phyloP scores from a whole-genome alignment of 441 rosid species.

The Breynia disticha region DNA sequence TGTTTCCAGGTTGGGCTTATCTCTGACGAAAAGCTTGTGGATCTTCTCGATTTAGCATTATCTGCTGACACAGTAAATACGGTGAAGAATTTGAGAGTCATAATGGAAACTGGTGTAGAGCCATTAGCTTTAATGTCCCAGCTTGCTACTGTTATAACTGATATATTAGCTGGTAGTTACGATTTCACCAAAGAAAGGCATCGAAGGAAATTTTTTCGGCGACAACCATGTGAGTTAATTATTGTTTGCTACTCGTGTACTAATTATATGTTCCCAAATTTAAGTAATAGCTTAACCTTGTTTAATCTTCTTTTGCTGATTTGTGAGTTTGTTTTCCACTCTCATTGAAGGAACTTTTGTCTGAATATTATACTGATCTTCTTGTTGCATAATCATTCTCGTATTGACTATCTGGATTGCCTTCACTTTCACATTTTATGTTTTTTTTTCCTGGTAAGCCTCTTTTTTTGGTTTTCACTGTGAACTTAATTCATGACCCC shows the following conservation, averaged over 20 bases:
- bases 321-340: no score
- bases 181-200: conserved; percentile 70
- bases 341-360: no score
- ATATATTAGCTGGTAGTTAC: conserved; percentile 87
- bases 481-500: no score
- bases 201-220: conserved; percentile 69
- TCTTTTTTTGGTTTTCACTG: no score
- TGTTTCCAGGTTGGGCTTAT: conserved; percentile 80
- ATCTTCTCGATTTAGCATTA: conserved; percentile 97
- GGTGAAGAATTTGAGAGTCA: conserved; percentile 78
- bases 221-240: conserved; percentile 65
- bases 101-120: conserved; percentile 95
- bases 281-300: no score
- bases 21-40: conserved; percentile 93
- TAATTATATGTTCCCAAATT: neutral
- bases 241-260: neutral
- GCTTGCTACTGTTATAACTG: conserved; percentile 95
- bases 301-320: neutral
- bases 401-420: no score
- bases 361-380: no score
- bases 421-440: no score
- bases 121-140: conserved; percentile 98
- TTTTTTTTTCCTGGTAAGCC: no score
- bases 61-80: conserved; percentile 99
- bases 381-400: no score